Evolutionary conservation across 2,329 filamentous ascomycete species (phyloP), one percentile per base, ranked within the genome.

Genomic region (Penicillium hordei): DNA sequence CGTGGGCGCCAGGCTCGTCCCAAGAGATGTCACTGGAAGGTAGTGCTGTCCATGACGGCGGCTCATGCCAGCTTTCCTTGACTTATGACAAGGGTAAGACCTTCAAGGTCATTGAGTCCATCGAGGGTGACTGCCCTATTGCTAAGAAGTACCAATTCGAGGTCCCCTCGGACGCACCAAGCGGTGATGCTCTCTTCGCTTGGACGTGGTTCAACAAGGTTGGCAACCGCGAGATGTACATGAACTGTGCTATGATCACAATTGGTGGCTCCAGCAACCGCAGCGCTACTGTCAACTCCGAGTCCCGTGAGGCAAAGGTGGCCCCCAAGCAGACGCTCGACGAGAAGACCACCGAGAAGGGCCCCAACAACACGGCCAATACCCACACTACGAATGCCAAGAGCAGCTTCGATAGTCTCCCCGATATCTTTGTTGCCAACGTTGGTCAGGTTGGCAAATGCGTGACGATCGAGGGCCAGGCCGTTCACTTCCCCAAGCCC

Each of bases 191-290:
- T 57, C 72, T 93, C 44, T 83, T 93, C 50, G 85, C 86, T 38
- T 93, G 90, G 90, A 86, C 85, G 27, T 90, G 88, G 88, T 88
- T 89, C 77, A 91, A 91, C 79, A 79, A 86, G 63, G 75, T 89
- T 40, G 89, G 90, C 27, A 92, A 92, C 76, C 83, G 90, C 48
- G 90, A 93, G 73, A 90, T 89, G 84, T 94, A 94, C 82, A 91
- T 91, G 88, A 91, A 91, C 76, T 94, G 90, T 70, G 89, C 90
- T 8, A 80, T 83, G 51, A 83, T 93, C 65, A 85, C 83, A 60
- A 86, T 92, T 36, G 69, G 75, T 2, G 71, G 71, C 12, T 58
- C 51, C 29, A 56, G 51, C 17, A 45, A 19, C 25, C 52, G 48
- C 5, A 43, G 21, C 6, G 13, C 31, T 4, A 33, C 31, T 27